These are phyloP conservation scores for Yamadazyma spencermartinsiae DNA, from an alignment of 1,139 yeast genomes.

Conservation along the genomic window DNA sequence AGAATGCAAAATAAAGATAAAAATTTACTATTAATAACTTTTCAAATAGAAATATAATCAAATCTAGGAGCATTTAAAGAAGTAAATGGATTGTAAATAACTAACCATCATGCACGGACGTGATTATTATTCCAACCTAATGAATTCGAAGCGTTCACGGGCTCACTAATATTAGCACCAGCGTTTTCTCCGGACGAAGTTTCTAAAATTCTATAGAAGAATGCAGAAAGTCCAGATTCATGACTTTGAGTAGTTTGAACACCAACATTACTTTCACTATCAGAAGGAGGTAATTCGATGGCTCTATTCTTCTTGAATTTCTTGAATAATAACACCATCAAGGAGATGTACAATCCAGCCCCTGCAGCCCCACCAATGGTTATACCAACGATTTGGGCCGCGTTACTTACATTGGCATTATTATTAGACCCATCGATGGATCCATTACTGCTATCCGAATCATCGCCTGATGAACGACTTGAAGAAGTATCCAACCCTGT, in stretches of 20 bases:
- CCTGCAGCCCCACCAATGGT: conserved; percentile 73
- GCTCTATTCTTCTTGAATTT: conserved; percentile 36
- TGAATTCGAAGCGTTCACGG: conserved; percentile 48
- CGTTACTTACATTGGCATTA: conserved; percentile 21
- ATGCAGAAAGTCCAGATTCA: conserved; percentile 30
- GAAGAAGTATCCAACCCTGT: conserved; percentile 42
- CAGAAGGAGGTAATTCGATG: conserved; percentile 45
- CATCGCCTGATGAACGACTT: conserved; percentile 16
- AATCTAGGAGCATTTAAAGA: conserved; percentile 4
- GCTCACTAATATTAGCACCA: conserved; percentile 39
- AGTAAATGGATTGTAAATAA: conserved; percentile 4
- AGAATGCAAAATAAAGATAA: conserved; percentile 3
- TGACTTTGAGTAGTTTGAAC: conserved; percentile 16
- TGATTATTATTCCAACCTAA: conserved; percentile 39
- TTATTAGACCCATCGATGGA: conserved; percentile 36
- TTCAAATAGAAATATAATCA: conserved; percentile 1
- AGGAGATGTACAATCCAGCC: conserved; percentile 54
- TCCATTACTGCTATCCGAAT: conserved; percentile 45
- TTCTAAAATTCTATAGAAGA: conserved; percentile 32
- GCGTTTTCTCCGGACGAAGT: conserved; percentile 16
- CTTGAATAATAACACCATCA: conserved; percentile 48
- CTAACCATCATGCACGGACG: conserved; percentile 9
- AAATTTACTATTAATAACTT: conserved; percentile 4
- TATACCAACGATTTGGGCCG: conserved; percentile 54
- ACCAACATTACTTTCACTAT: conserved; percentile 41